Percentiles rank a stretch among this genome's conserved stretches.
phyloP scores from a whole-genome alignment of 2,329 filamentous ascomycete genomes.

The Aspergillus sp. region DNA sequence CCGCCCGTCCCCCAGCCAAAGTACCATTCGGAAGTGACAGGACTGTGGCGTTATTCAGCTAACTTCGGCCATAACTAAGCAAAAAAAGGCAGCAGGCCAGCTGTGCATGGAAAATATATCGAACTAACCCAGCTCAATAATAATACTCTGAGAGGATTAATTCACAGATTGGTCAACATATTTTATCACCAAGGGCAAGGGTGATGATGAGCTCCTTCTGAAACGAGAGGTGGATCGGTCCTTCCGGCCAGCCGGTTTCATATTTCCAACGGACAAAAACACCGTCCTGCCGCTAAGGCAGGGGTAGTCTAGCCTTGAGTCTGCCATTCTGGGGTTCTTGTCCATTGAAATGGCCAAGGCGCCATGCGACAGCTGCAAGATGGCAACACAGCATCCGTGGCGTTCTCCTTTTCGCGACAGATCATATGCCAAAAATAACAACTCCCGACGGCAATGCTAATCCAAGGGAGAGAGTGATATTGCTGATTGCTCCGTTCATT shows the following conservation, averaged over 20 bases:
- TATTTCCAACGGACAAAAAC: conserved; percentile 13
- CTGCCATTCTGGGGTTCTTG: neutral
- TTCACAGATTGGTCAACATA: neutral
- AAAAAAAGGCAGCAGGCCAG: neutral
- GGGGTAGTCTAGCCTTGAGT: conserved; percentile 9
- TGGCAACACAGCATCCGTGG: neutral
- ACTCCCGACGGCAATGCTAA: neutral
- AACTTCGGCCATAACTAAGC: neutral
- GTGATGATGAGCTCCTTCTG: conserved; percentile 5
- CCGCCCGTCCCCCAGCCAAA: neutral
- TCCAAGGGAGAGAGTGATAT: neutral
- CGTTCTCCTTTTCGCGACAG: neutral
- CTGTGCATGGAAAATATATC: neutral
- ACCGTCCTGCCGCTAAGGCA: conserved; percentile 18
- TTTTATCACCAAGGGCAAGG: neutral
- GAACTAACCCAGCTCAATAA: neutral
- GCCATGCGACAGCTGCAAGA: too few species aligned
- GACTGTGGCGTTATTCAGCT: neutral
- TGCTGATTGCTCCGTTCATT: neutral
- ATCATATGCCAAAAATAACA: neutral
- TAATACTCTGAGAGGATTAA: neutral
- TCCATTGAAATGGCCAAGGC: neutral
- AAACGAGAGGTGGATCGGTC: conserved; percentile 10
- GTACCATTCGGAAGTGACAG: neutral
- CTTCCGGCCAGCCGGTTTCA: conserved; percentile 24